These are phyloP conservation scores for Boletus pseudo-olivaceus DNA, from an alignment of 768 basidiomycete genomes.

Conservation along the genomic window DNA sequence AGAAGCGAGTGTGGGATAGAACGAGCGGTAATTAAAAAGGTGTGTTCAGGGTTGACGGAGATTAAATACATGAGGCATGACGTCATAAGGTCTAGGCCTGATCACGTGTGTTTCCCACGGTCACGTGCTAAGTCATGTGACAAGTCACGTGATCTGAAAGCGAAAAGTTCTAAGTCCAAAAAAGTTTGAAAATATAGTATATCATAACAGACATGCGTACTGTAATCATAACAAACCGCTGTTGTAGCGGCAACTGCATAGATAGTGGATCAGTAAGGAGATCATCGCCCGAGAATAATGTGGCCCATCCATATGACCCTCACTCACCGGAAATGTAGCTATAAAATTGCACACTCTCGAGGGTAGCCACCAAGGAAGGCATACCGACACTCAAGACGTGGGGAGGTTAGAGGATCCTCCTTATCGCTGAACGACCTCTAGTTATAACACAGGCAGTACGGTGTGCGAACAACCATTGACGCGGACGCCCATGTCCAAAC, in stretches of 20 bases:
- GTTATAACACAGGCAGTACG: not conserved
- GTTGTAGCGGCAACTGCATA: not conserved
- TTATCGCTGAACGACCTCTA: not conserved
- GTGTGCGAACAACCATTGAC: not conserved
- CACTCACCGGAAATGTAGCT: not conserved
- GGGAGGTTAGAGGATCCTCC: not conserved
- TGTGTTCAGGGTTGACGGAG: too few species aligned
- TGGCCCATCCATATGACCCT: not conserved
- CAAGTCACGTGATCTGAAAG: too few species aligned
- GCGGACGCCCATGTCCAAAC: not conserved
- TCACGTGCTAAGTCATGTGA: too few species aligned
- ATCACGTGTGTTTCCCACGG: too few species aligned
- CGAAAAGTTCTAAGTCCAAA: too few species aligned
- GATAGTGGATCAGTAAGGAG: not conserved
- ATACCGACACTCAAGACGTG: not conserved
- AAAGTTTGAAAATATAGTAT: too few species aligned
- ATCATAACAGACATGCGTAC: too few species aligned
- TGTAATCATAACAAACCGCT: slow-evolving; percentile 10
- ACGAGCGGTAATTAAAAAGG: too few species aligned
- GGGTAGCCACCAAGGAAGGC: not conserved
- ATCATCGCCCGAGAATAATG: not conserved
- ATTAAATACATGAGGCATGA: too few species aligned
- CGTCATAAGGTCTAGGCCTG: too few species aligned
- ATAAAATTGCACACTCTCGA: not conserved
- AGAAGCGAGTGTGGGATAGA: too few species aligned